phyloP scores from a whole-genome alignment of 2,329 filamentous ascomycete genomes.

The Drechslerella coelobrocha region DNA sequence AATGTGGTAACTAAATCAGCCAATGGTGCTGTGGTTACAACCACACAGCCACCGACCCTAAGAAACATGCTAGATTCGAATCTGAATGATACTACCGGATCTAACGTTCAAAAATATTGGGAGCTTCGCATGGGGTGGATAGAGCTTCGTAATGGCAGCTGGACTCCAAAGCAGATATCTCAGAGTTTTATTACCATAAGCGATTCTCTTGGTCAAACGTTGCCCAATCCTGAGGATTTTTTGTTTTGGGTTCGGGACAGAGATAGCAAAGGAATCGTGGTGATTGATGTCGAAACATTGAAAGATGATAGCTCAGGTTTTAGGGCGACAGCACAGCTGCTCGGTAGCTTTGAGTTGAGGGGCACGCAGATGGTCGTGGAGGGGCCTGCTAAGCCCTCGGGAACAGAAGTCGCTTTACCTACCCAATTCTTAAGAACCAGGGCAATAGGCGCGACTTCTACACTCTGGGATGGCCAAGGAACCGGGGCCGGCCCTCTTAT shows the following conservation, averaged over 20 bases:
- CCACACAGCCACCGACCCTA: not conserved
- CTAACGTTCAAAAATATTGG: conserved; percentile 18
- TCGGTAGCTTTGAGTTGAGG: conserved; percentile 2
- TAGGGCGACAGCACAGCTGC: not conserved
- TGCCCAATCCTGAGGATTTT: conserved; percentile 3
- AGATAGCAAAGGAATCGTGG: not conserved
- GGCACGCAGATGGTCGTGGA: not conserved
- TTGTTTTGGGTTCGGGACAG: conserved; percentile 6
- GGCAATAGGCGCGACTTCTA: not conserved
- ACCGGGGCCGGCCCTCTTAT: not conserved
- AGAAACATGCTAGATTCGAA: not conserved
- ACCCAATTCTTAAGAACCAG: not conserved
- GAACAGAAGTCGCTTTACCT: not conserved
- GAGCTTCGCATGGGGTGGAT: conserved; percentile 52
- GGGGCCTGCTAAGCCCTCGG: not conserved
- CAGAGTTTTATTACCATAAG: not conserved
- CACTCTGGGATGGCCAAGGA: not conserved
- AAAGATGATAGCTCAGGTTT: not conserved
- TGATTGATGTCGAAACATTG: conserved; percentile 2
- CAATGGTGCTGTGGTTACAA: no score
- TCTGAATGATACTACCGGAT: not conserved
- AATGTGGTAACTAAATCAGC: no score
- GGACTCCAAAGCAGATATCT: conserved; percentile 51
- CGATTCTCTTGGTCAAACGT: not conserved
- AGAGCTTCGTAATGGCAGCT: conserved; percentile 53